Conservation (phyloP, 2,329 filamentous ascomycete genomes). For the Colletotrichum truncatum region DNA sequence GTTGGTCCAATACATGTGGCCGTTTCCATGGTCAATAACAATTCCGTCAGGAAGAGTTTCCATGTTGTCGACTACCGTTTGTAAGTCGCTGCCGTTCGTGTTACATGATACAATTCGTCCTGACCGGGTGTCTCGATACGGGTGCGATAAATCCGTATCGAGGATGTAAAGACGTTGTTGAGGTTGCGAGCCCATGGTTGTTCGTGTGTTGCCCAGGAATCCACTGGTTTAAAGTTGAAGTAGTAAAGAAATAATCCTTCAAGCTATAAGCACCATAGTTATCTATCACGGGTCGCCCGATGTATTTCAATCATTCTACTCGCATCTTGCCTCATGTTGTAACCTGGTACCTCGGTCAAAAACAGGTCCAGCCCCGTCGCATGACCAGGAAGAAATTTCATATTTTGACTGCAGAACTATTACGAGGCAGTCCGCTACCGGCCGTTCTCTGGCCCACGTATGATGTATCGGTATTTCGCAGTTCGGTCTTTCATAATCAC, state of each 20-base stretch:
- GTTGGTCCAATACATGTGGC: conserved; percentile 22
- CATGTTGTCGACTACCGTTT: neutral
- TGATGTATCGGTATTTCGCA: conserved; percentile 13
- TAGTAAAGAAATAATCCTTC: neutral
- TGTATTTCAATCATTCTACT: too few species aligned
- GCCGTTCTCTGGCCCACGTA: neutral
- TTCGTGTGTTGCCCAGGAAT: neutral
- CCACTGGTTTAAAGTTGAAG: neutral
- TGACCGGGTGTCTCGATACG: neutral
- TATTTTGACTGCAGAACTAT: neutral
- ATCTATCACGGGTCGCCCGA: too few species aligned
- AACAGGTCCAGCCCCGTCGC: neutral
- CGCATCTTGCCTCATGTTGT: neutral
- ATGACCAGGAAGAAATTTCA: neutral
- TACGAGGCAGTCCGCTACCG: neutral
- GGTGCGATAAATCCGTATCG: conserved; percentile 9
- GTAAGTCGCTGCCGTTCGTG: neutral
- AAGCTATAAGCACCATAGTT: too few species aligned
- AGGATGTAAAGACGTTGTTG: conserved; percentile 17
- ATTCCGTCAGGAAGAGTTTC: conserved; percentile 7
- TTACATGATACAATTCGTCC: conserved; percentile 13
- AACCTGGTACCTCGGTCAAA: neutral
- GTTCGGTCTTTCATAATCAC: neutral
- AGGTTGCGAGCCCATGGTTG: neutral
- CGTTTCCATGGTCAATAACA: neutral